Evolutionary conservation across 768 basidiomycete genomes (phyloP).

Genomic region (Termitomyces sp.): DNA sequence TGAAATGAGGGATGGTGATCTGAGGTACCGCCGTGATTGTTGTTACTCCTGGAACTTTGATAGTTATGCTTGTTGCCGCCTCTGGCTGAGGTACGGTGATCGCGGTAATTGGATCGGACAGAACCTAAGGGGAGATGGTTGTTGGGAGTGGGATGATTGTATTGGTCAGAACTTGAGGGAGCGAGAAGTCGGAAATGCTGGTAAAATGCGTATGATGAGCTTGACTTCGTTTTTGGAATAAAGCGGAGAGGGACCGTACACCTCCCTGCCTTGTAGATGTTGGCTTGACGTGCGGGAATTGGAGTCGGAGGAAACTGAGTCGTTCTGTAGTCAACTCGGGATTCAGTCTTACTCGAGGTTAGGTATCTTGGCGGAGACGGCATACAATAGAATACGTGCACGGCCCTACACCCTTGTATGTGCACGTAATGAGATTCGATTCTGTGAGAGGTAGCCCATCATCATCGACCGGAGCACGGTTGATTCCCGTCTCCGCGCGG

Average conservation of each 20-base stretch:
- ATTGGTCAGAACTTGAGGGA: background rate
- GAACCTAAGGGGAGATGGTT: no score
- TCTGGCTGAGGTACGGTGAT: background rate
- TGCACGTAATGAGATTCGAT: background rate
- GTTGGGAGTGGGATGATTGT: background rate
- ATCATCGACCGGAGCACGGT: background rate
- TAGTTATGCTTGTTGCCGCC: background rate
- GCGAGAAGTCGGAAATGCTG: background rate
- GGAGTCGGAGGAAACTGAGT: conserved; percentile 1
- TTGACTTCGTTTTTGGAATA: background rate
- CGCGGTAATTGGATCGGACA: no score
- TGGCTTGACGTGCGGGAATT: background rate
- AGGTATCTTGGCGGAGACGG: background rate
- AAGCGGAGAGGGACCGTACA: background rate
- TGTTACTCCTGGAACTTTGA: background rate
- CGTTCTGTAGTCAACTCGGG: background rate
- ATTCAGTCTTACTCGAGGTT: background rate
- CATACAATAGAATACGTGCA: background rate
- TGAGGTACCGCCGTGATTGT: background rate
- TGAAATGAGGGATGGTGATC: background rate
- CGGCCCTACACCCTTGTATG: background rate
- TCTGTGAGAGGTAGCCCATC: background rate
- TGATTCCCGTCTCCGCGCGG: background rate
- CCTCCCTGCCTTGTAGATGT: background rate
- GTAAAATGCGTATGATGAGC: background rate